Evolutionary conservation across 139 green algal genomes (phyloP).

Genomic region (Monoraphidium neglectum): DNA sequence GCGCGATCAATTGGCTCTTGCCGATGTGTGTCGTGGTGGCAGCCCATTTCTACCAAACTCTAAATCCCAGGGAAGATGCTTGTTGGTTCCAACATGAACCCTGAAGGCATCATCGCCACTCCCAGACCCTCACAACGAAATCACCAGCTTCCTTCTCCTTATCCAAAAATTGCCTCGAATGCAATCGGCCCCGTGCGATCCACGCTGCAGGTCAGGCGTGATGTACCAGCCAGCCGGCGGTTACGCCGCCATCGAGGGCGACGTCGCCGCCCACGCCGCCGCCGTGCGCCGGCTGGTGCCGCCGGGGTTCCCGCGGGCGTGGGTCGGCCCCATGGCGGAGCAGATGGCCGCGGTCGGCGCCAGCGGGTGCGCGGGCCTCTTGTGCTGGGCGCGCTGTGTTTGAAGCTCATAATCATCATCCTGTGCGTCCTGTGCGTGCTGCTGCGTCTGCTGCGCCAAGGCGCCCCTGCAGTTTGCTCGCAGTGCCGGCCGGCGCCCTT

Average conservation of each 20-base stretch:
- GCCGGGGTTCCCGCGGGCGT: neutral
- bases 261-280: slow-evolving; percentile 14
- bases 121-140: too few species aligned
- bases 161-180: too few species aligned
- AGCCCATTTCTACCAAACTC: too few species aligned
- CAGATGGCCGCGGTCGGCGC: slow-evolving; percentile 9
- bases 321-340: slow-evolving; percentile 18
- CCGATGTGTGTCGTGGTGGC: too few species aligned
- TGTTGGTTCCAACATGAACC: too few species aligned
- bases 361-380: slow-evolving; percentile 14
- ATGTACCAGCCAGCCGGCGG: slow-evolving; percentile 18
- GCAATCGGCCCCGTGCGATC: too few species aligned
- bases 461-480: too few species aligned
- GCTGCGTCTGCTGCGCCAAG: neutral
- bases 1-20: too few species aligned
- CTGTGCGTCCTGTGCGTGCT: neutral
- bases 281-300: slow-evolving; percentile 6
- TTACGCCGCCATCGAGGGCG: neutral
- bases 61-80: too few species aligned
- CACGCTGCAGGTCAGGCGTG: slow-evolving; percentile 11
- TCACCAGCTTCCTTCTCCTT: too few species aligned
- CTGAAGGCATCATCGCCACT: too few species aligned
- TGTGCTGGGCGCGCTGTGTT: neutral
- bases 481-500: too few species aligned
- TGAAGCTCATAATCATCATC: neutral